phyloP scores from a whole-genome alignment of 495 filamentous ascomycete species.

The Xeromyces bisporus region DNA sequence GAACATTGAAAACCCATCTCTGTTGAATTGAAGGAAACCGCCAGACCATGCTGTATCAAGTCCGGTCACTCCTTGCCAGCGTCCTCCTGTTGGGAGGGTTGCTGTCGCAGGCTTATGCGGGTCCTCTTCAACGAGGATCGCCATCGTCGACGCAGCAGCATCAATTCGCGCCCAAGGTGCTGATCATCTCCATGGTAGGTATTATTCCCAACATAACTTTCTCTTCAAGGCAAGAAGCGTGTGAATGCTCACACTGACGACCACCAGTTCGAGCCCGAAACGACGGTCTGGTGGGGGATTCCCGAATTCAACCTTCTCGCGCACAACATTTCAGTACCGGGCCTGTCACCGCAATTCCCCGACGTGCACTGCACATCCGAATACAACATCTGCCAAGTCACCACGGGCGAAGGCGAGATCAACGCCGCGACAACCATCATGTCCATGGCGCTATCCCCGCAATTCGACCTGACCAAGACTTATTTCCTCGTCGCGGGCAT shows the following conservation, averaged over 20 bases:
- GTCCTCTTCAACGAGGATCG: background rate
- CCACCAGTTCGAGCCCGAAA: conserved; percentile 47
- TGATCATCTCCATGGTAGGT: conserved; percentile 54
- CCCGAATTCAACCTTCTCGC: conserved; percentile 43
- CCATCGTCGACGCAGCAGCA: conserved; percentile 4
- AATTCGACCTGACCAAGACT: conserved; percentile 49
- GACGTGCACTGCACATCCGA: conserved; percentile 44
- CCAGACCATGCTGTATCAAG: too few relatives aligned
- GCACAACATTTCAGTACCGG: conserved; percentile 48
- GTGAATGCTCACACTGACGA: background rate
- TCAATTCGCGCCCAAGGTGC: conserved; percentile 44
- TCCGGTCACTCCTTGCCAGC: too few relatives aligned
- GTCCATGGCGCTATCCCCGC: conserved; percentile 37
- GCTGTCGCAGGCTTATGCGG: background rate
- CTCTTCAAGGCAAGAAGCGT: background rate
- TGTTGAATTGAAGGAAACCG: too few relatives aligned
- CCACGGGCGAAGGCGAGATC: conserved; percentile 47
- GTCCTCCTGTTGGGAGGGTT: background rate
- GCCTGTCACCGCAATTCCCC: conserved; percentile 47
- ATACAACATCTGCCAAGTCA: conserved; percentile 43
- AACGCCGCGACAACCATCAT: conserved; percentile 51
- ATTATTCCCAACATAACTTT: too few relatives aligned
- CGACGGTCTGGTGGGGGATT: conserved; percentile 47
- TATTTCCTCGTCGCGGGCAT: conserved; percentile 62
- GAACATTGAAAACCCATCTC: too few relatives aligned